phyloP scores from a whole-genome alignment of 2,329 filamentous ascomycete genomes.

The Penicillium sp. region DNA sequence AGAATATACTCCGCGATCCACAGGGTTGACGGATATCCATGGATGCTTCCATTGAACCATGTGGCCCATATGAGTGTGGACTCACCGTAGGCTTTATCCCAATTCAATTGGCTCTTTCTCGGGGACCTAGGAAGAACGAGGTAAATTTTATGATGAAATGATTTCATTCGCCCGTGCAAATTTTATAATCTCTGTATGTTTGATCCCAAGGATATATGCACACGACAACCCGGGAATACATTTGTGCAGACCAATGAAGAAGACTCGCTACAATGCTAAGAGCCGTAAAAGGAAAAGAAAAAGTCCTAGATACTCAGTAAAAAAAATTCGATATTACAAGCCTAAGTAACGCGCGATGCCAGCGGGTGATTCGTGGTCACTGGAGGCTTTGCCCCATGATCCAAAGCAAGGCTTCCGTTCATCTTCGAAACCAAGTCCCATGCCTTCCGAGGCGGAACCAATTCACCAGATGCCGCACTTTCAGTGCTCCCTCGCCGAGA shows the following conservation, averaged over 20 bases:
- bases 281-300: background rate
- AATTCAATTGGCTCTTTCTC: no score
- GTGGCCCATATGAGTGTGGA: background rate
- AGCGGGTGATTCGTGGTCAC: constrained; percentile 12
- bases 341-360: constrained; percentile 19
- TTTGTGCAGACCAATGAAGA: background rate
- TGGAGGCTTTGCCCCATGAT: constrained; percentile 21
- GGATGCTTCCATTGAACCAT: no score
- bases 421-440: constrained; percentile 25
- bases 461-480: constrained; percentile 37
- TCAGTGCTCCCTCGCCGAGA: constrained; percentile 44
- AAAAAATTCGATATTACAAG: background rate
- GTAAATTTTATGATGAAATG: background rate
- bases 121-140: no score
- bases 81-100: background rate
- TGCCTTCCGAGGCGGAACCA: constrained; percentile 28
- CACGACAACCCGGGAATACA: background rate
- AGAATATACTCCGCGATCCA: no score
- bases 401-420: constrained; percentile 27
- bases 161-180: background rate
- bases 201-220: background rate
- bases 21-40: no score
- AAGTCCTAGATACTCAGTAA: background rate
- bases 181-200: background rate
- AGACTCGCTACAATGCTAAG: background rate